Conservation (phyloP, 306 rosid genomes). For the Cucurbita moschata region DNA sequence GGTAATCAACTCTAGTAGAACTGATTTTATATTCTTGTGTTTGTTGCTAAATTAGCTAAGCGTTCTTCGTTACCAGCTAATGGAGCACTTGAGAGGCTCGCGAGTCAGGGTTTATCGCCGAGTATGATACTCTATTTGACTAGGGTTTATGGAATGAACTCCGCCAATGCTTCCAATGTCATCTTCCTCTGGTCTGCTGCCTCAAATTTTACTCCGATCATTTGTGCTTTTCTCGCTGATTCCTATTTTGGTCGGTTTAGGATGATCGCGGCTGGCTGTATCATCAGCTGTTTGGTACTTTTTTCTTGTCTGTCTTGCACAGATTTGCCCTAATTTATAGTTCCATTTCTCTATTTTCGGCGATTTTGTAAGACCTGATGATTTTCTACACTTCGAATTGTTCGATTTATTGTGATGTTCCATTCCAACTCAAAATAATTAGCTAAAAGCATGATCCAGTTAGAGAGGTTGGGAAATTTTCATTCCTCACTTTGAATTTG, state of each 20-base stretch:
- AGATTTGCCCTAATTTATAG: too few species aligned
- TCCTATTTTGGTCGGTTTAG: conserved; percentile 13
- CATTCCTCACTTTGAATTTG: background rate
- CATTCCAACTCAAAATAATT: background rate
- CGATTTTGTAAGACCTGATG: background rate
- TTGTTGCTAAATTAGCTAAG: background rate
- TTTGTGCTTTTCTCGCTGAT: conserved; percentile 17
- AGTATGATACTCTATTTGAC: conserved; percentile 19
- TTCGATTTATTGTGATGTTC: background rate
- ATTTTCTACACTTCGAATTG: too few species aligned
- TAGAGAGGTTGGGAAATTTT: background rate
- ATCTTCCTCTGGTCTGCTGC: conserved; percentile 16
- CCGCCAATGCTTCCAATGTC: background rate
- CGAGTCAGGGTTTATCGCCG: conserved; percentile 11
- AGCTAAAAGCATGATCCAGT: background rate
- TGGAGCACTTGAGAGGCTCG: conserved; percentile 12
- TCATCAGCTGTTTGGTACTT: conserved; percentile 10
- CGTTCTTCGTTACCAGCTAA: background rate
- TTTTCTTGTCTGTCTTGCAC: background rate
- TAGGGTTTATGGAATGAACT: conserved; percentile 5
- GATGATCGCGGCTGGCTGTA: conserved; percentile 6
- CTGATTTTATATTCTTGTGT: background rate
- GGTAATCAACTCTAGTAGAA: background rate
- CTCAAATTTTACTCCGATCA: conserved; percentile 7
- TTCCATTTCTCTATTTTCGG: background rate